Conservation (phyloP, 2,329 filamentous ascomycete species). For the Cadophora gregata region DNA sequence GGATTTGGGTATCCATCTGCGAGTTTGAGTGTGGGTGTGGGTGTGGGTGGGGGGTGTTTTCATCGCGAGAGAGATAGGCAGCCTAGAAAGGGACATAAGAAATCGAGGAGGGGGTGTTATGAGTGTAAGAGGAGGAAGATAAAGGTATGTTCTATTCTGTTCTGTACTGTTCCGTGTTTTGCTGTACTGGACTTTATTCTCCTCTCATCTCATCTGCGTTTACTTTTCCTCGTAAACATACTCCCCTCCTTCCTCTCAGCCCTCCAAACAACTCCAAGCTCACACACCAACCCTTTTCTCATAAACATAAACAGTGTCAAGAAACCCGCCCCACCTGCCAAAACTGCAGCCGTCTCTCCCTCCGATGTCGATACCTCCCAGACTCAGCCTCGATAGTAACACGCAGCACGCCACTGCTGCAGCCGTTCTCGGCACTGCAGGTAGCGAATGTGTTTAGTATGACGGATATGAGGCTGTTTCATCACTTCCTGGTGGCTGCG, state of each 20-base stretch:
- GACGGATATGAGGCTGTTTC: constrained; percentile 71
- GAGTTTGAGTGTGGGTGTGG: neutral
- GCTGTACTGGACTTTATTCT: no score
- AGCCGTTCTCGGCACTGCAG: constrained; percentile 9
- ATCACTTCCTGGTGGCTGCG: constrained; percentile 67
- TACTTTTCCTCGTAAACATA: neutral
- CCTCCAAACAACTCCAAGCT: neutral
- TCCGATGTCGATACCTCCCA: constrained; percentile 20
- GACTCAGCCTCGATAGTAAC: neutral
- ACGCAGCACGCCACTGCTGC: neutral
- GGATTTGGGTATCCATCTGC: neutral
- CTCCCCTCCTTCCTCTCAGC: neutral
- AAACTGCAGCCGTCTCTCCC: constrained; percentile 16
- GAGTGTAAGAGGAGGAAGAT: constrained; percentile 30
- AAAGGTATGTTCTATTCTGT: constrained; percentile 6
- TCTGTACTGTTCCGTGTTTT: no score
- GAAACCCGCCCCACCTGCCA: constrained; percentile 23
- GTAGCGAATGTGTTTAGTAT: constrained; percentile 54
- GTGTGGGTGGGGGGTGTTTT: neutral
- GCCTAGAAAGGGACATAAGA: constrained; percentile 26
- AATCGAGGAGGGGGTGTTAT: constrained; percentile 28
- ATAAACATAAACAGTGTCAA: constrained; percentile 28
- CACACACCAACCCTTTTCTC: neutral
- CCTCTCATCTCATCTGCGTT: neutral
- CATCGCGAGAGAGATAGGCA: neutral